Percentiles rank a stretch among this genome's conserved stretches.
Conservation (phyloP, 2,329 filamentous ascomycete species). For the Triangularia verruculosa region DNA sequence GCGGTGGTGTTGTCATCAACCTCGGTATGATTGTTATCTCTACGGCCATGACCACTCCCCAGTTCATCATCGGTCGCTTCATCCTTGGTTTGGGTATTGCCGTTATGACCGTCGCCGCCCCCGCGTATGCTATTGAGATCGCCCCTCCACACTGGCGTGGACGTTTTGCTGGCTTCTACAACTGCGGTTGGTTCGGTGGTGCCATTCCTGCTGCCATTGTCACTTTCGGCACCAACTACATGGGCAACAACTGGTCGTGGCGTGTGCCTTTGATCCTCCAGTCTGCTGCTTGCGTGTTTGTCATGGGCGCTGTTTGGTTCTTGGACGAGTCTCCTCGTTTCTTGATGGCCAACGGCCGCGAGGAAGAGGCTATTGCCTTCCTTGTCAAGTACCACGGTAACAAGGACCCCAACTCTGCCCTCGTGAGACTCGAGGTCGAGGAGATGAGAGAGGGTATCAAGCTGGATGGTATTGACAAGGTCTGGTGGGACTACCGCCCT, state of each 20-base stretch:
- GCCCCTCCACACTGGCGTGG: slow-evolving; percentile 50
- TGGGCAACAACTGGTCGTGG: slow-evolving; percentile 46
- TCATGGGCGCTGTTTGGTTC: slow-evolving; percentile 38
- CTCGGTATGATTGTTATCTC: slow-evolving; percentile 43
- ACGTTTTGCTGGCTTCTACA: slow-evolving; percentile 49
- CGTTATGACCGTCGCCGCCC: slow-evolving; percentile 48
- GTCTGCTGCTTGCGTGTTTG: slow-evolving; percentile 42
- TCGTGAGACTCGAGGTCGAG: slow-evolving; percentile 41
- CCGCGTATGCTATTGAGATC: slow-evolving; percentile 48
- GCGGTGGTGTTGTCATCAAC: slow-evolving; percentile 43
- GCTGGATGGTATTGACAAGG: slow-evolving; percentile 46
- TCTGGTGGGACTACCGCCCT: slow-evolving; percentile 47
- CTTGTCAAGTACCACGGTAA: slow-evolving; percentile 44
- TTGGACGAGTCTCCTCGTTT: slow-evolving; percentile 43
- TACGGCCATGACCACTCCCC: slow-evolving; percentile 35
- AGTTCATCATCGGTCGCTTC: slow-evolving; percentile 47
- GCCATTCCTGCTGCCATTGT: slow-evolving; percentile 49
- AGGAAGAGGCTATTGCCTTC: slow-evolving; percentile 41
- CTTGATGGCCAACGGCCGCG: slow-evolving; percentile 40
- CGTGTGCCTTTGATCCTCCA: slow-evolving; percentile 49
- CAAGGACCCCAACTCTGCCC: slow-evolving; percentile 37
- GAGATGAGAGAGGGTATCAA: slow-evolving; percentile 45
- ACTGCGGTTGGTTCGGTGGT: slow-evolving; percentile 53
- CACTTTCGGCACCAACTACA: slow-evolving; percentile 46
- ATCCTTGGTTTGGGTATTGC: slow-evolving; percentile 46